Percentiles rank a stretch among this genome's conserved stretches.
These are phyloP conservation scores for Alternaria triticimaculans DNA, from an alignment of 2,329 filamentous ascomycete species.

Conservation along the genomic window DNA sequence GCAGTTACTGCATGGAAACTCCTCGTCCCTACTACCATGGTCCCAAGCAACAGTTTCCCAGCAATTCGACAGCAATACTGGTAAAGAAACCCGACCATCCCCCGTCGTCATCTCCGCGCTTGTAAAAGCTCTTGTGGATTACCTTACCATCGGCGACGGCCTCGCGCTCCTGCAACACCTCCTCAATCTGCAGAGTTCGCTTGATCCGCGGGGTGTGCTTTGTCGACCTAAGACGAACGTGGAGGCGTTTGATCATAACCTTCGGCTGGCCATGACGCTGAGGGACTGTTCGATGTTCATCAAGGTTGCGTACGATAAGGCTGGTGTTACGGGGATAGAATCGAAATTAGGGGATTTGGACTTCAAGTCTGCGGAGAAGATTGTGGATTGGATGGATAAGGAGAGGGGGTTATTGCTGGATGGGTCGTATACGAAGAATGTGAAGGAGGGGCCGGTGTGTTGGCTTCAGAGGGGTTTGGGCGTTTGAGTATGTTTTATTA, in stretches of 20 bases:
- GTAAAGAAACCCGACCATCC: background rate
- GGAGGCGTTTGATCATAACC: conserved; percentile 20
- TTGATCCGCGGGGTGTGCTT: conserved; percentile 49
- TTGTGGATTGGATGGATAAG: conserved; percentile 51
- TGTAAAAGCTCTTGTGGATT: conserved; percentile 23
- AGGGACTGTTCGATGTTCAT: conserved; percentile 57
- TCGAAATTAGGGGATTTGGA: conserved; percentile 56
- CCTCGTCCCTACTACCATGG: conserved; percentile 19
- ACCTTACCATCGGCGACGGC: conserved; percentile 42
- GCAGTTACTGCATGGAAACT: conserved; percentile 44
- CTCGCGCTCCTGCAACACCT: conserved; percentile 48
- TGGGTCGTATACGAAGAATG: background rate
- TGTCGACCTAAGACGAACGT: background rate
- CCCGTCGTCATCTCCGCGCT: conserved; percentile 7
- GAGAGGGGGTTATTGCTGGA: conserved; percentile 41
- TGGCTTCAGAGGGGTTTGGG: conserved; percentile 4
- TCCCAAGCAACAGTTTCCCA: conserved; percentile 21
- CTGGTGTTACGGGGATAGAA: conserved; percentile 35
- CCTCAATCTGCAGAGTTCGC: conserved; percentile 42
- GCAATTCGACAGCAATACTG: conserved; percentile 2
- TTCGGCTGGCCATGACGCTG: conserved; percentile 54
- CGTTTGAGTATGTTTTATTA: background rate
- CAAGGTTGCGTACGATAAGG: conserved; percentile 22
- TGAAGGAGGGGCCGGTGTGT: background rate
- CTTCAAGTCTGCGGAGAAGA: conserved; percentile 52